A percentile compares a stretch with the other conserved stretches of the same genome.
Conservation (phyloP, 139 green algal species). For the Choricystis sp. region DNA sequence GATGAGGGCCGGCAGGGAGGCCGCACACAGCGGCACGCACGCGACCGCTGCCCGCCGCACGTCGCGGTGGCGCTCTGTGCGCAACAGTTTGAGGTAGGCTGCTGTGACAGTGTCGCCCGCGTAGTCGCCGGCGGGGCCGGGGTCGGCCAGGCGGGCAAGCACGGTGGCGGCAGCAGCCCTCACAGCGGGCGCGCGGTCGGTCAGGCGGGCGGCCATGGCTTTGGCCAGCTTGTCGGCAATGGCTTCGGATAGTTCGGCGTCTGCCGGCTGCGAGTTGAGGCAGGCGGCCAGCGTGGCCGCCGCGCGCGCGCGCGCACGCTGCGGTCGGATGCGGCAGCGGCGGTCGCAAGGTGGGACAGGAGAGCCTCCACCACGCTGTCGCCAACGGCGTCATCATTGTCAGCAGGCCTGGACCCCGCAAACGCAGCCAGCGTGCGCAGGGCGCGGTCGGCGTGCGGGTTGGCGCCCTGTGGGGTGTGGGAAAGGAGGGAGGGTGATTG, state of each 20-base stretch:
- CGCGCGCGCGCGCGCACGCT: conserved; percentile 18
- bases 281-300: conserved; percentile 23
- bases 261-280: conserved; percentile 17
- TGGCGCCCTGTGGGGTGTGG: neutral
- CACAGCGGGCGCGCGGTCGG: conserved; percentile 33
- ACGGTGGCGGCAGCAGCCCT: conserved; percentile 29
- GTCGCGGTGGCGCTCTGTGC: conserved; percentile 40
- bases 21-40: conserved; percentile 19
- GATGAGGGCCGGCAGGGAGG: conserved; percentile 22
- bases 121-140: conserved; percentile 28
- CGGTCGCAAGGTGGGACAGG: conserved; percentile 5
- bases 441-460: conserved; percentile 15
- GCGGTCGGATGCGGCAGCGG: conserved; percentile 17
- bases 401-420: conserved; percentile 3
- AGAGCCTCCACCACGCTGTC: conserved; percentile 23
- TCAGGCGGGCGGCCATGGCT: conserved; percentile 26
- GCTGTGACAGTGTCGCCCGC: conserved; percentile 20
- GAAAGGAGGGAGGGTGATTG: neutral
- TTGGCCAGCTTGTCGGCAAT: conserved; percentile 23
- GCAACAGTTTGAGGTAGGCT: conserved; percentile 25
- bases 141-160: conserved; percentile 30
- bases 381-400: conserved; percentile 5
- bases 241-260: conserved; percentile 27
- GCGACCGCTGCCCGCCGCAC: conserved; percentile 39
- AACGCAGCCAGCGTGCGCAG: conserved; percentile 26